These are phyloP conservation scores for Talinum fruticosum DNA, from an alignment of 148 eudicot genomes.

Conservation along the genomic window DNA sequence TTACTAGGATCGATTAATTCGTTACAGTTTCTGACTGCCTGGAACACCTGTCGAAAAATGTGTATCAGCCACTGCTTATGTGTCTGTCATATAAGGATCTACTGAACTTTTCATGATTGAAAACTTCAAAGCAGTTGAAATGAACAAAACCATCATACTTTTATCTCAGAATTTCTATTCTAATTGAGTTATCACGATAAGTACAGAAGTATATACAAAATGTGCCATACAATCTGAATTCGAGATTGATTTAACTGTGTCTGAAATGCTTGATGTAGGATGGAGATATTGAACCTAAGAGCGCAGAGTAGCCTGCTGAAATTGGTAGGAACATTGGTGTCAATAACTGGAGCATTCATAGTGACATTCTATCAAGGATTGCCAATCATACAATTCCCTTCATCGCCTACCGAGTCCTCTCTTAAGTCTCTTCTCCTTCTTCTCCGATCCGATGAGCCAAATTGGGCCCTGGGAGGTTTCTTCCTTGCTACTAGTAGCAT, in stretches of 20 bases:
- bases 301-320: constrained; percentile 33
- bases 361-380: constrained; percentile 42
- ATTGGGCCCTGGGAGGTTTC: constrained; percentile 44
- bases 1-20: too few species aligned
- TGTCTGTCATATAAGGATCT: too few species aligned
- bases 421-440: not conserved
- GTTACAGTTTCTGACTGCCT: too few species aligned
- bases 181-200: too few species aligned
- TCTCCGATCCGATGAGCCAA: constrained; percentile 13
- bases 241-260: not conserved
- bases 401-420: not conserved
- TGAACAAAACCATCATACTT: too few species aligned
- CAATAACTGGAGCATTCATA: constrained; percentile 38
- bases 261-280: constrained; percentile 22
- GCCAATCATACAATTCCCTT: constrained; percentile 23
- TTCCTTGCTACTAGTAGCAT: constrained; percentile 33
- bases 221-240: too few species aligned
- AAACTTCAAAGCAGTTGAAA: too few species aligned
- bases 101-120: too few species aligned
- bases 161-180: too few species aligned
- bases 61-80: too few species aligned
- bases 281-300: constrained; percentile 41
- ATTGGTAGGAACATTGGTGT: constrained; percentile 37
- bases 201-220: too few species aligned
- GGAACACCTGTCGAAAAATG: too few species aligned